phyloP scores from a whole-genome alignment of 1,284 basidiomycete species.

The Schizopora paradoxa region DNA sequence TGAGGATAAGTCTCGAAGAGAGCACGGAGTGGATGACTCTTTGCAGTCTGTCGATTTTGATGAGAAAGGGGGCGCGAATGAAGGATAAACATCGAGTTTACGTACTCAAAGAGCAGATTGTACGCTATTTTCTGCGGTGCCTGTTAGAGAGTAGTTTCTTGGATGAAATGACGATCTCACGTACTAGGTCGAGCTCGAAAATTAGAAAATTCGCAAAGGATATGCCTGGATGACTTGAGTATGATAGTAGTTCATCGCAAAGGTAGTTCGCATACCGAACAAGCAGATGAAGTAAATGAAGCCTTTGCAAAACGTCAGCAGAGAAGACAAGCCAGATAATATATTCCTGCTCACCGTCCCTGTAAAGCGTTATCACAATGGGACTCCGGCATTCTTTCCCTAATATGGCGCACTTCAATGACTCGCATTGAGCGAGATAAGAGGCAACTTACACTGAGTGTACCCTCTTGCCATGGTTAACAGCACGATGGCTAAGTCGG shows the following conservation, averaged over 20 bases:
- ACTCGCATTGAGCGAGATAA: no score
- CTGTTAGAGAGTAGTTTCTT: neutral
- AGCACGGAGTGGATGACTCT: neutral
- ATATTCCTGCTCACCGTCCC: neutral
- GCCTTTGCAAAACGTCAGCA: neutral
- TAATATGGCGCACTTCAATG: neutral
- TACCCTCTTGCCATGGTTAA: no score
- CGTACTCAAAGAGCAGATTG: neutral
- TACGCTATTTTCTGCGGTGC: neutral
- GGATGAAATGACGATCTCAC: neutral
- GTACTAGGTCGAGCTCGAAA: neutral
- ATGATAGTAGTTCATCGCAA: neutral
- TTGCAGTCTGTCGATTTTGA: slow-evolving; percentile 3
- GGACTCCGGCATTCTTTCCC: neutral
- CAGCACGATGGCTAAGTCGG: no score
- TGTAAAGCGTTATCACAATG: neutral
- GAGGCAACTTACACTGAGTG: no score
- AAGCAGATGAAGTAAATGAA: slow-evolving; percentile 1
- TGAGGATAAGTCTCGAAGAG: neutral
- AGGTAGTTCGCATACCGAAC: slow-evolving; percentile 5
- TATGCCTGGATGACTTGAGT: neutral
- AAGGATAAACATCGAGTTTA: no score
- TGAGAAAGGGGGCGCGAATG: no score
- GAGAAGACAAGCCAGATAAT: neutral
- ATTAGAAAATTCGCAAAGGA: neutral